A percentile compares a stretch with the other conserved stretches of the same genome.
phyloP scores from a whole-genome alignment of 2,329 filamentous ascomycete genomes.

The Ascomycota sp. region DNA sequence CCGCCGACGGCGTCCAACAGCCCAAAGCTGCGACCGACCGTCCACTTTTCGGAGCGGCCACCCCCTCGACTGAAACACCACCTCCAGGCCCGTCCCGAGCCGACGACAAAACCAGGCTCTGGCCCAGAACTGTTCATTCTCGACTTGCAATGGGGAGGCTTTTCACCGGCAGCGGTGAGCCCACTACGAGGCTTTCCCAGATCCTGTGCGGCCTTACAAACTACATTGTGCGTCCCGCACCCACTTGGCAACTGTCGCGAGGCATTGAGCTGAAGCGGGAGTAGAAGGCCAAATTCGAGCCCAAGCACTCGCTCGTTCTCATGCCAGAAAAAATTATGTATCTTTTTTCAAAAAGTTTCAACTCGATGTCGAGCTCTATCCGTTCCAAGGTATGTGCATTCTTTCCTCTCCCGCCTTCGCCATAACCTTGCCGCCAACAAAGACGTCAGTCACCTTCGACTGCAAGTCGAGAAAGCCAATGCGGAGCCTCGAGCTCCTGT shows the following conservation, averaged over 20 bases:
- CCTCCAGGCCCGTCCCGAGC: slow-evolving; percentile 1
- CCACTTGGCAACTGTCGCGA: no score
- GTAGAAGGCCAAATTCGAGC: slow-evolving; percentile 13
- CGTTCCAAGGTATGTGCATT: slow-evolving; percentile 45
- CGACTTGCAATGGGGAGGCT: slow-evolving; percentile 59
- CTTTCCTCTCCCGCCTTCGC: no score
- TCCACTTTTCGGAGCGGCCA: slow-evolving; percentile 11
- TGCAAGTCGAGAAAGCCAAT: slow-evolving; percentile 9
- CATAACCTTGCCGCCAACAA: no score
- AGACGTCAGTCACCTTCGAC: slow-evolving; percentile 37
- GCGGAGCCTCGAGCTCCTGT: slow-evolving; percentile 24
- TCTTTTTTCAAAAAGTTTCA: slow-evolving; percentile 51
- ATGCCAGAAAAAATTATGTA: slow-evolving; percentile 54
- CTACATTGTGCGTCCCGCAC: slow-evolving; percentile 37
- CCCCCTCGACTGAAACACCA: slow-evolving; percentile 9
- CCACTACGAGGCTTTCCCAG: slow-evolving; percentile 47
- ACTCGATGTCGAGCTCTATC: slow-evolving; percentile 44
- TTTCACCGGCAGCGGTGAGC: slow-evolving; percentile 46
- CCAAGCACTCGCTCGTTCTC: slow-evolving; percentile 34
- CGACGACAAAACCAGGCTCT: slow-evolving; percentile 1
- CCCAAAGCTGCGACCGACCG: slow-evolving; percentile 7
- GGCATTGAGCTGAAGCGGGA: no score
- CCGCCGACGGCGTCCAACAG: slow-evolving; percentile 2
- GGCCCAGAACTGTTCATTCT: slow-evolving; percentile 18
- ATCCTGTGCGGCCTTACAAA: slow-evolving; percentile 54